Evolutionary conservation across 352 stramenopile species (phyloP), one percentile per base, ranked within the genome.

Genomic region (Pythium plurisporium): DNA sequence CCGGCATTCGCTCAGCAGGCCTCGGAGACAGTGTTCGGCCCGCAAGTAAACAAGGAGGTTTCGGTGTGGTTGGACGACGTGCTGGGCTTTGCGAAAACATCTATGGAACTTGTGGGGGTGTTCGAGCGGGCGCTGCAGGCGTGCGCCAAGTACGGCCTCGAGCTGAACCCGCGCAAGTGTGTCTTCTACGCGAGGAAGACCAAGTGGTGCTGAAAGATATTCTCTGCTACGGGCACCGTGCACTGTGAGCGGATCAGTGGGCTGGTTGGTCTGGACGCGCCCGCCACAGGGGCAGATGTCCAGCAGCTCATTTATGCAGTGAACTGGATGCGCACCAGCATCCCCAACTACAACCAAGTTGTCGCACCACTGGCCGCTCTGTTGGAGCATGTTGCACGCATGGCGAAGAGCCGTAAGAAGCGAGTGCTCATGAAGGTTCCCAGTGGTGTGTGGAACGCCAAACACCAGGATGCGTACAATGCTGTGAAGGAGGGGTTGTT

Each of bases 301-400:
- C 65, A 69, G n/a, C 61, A 73, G 41, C 72, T 68, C 9, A 12
- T 77, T 5, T 74, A 62, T 44, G 65, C 65, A 0, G 33, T 45
- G 0, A 74, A 74, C 15, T 73, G 64, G 71, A 74, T 74, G 67
- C 65, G 65, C 4, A 25, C 38, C 17, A 74, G 46, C 15, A 74
- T 79, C 20, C 57, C 67, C 0, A 37, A 68, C 5, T 76, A 63
- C 47, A 49, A 42, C 0, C n/a, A 27, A 5, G 34, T 74, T 4
- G 57, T 50, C 5, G 55, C 34, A 11, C 50, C 38, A 6, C 57
- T 76, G n/a, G 6, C 45, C 56, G 17, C 20, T 3, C n/a, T 58
- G 0, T 19, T 72, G 3, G 64, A 72, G 12, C 23, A 29, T 0
- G 67, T 52, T 0, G 38, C 34, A 0, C 52, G 62, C 29, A 5